A percentile compares a stretch with the other conserved stretches of the same genome.
Conservation (phyloP, 176 grass and related monocot species). For the Urochloa ruziziensis region DNA sequence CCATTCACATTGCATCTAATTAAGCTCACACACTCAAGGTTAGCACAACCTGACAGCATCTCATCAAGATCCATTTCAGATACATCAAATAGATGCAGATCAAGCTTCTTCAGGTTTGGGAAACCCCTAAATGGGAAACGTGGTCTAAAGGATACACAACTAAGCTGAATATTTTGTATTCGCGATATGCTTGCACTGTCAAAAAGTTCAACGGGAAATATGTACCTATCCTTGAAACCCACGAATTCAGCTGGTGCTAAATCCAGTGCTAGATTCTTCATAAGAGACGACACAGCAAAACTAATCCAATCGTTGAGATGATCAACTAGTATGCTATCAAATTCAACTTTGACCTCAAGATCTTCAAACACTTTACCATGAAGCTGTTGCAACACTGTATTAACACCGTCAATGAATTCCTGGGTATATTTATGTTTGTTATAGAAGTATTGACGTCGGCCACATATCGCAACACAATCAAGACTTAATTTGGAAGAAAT, state of each 20-base stretch:
- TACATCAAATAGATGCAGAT: not conserved
- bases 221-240: not conserved
- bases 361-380: not conserved
- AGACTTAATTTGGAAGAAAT: not conserved
- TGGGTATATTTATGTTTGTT: not conserved
- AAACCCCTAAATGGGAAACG: not conserved
- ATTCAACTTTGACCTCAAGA: not conserved
- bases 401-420: not conserved
- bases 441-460: not conserved
- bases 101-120: constrained; percentile 10
- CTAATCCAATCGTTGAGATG: not conserved
- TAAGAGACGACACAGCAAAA: constrained; percentile 2
- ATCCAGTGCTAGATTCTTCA: not conserved
- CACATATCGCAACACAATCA: not conserved
- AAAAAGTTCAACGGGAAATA: not conserved
- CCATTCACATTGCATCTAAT: not conserved
- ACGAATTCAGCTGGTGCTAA: not conserved
- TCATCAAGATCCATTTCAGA: not conserved
- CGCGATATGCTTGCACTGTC: not conserved
- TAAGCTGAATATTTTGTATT: not conserved
- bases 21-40: not conserved
- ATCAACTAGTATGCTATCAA: not conserved
- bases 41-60: not conserved
- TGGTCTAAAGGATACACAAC: not conserved
- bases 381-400: not conserved